phyloP scores from a whole-genome alignment of 805 yeast genomes.

The Pichia pseudocactophila region DNA sequence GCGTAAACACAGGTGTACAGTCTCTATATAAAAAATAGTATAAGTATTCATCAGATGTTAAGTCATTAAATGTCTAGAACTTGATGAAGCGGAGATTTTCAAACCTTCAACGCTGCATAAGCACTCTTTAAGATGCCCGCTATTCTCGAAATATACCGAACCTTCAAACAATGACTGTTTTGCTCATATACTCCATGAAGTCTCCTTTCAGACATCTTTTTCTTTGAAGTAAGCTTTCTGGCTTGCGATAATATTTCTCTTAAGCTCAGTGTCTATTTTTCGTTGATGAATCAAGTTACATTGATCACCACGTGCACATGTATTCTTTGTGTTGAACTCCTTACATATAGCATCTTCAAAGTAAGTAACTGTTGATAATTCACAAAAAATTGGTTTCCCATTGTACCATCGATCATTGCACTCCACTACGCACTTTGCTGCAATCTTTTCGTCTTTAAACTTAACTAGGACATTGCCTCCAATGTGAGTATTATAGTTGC shows the following conservation, averaged over 20 bases:
- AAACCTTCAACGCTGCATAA: too few relatives aligned
- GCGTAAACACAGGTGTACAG: too few relatives aligned
- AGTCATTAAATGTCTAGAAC: too few relatives aligned
- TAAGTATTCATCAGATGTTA: too few relatives aligned
- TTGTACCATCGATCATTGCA: slow-evolving; percentile 80
- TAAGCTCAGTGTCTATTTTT: slow-evolving; percentile 35
- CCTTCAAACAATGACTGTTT: too few relatives aligned
- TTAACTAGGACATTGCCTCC: slow-evolving; percentile 79
- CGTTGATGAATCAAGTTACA: slow-evolving; percentile 85
- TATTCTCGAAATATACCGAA: too few relatives aligned
- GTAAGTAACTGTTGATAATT: slow-evolving; percentile 64
- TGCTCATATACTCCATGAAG: too few relatives aligned
- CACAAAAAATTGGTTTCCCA: slow-evolving; percentile 69
- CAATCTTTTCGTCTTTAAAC: slow-evolving; percentile 47
- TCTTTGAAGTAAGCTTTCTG: slow-evolving; percentile 11
- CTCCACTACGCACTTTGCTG: slow-evolving; percentile 47
- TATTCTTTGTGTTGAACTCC: slow-evolving; percentile 45
- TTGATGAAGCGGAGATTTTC: too few relatives aligned
- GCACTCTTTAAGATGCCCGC: too few relatives aligned
- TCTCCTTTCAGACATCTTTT: slow-evolving; percentile 6
- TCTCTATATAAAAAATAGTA: too few relatives aligned
- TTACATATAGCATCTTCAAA: slow-evolving; percentile 69
- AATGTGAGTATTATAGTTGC: slow-evolving; percentile 72
- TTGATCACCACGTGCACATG: slow-evolving; percentile 70
- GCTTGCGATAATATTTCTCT: slow-evolving; percentile 15